A percentile compares a stretch with the other conserved stretches of the same genome.
These are phyloP conservation scores for Panicum hallii DNA, from an alignment of 202 grass and related monocot genomes.

Conservation along the genomic window DNA sequence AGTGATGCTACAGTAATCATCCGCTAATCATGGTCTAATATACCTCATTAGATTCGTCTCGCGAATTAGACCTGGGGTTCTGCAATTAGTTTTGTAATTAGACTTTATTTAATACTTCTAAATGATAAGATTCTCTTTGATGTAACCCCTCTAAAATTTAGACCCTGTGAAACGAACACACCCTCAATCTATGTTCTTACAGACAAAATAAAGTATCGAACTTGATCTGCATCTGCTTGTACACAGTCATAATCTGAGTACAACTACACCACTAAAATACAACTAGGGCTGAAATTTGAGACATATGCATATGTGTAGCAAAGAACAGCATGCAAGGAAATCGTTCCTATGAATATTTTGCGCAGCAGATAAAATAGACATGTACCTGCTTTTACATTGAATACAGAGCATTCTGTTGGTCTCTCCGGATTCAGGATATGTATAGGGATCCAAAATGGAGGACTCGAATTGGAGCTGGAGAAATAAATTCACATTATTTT, in stretches of 20 bases:
- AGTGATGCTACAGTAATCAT: too few species aligned
- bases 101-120: too few species aligned
- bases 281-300: conserved; percentile 12
- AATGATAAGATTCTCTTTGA: too few species aligned
- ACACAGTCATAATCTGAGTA: conserved; percentile 9
- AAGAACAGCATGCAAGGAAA: conserved; percentile 29
- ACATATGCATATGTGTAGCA: conserved; percentile 10
- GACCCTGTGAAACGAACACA: too few species aligned
- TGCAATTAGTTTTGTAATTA: too few species aligned
- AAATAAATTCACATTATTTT: conserved; percentile 38
- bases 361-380: conserved; percentile 25
- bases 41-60: too few species aligned
- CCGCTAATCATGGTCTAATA: too few species aligned
- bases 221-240: conserved; percentile 15
- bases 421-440: conserved; percentile 97
- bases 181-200: background rate
- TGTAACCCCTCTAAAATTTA: too few species aligned
- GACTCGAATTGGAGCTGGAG: conserved; percentile 89
- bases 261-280: background rate
- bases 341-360: conserved; percentile 10
- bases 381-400: conserved; percentile 97
- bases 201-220: conserved; percentile 13
- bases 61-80: too few species aligned
- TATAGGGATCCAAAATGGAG: conserved; percentile 99
- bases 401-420: conserved; percentile 95